These are phyloP conservation scores for Huntiella moniliformis DNA, from an alignment of 2,329 filamentous ascomycete species.

Conservation along the genomic window DNA sequence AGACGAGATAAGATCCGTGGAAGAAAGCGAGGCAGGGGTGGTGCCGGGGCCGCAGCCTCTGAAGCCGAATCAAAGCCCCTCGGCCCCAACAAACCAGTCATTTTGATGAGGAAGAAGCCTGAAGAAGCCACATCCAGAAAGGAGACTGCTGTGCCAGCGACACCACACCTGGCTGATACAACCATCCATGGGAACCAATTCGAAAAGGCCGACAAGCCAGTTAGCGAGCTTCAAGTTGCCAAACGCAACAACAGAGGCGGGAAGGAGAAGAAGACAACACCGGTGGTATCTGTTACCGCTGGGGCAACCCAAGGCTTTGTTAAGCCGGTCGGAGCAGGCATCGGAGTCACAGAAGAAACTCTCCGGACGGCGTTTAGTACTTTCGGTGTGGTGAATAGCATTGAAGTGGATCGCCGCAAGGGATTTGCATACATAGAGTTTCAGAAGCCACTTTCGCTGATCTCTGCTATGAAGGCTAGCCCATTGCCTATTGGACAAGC, in stretches of 20 bases:
- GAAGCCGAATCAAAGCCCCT: constrained; percentile 9
- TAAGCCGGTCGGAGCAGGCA: constrained; percentile 72
- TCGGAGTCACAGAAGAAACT: constrained; percentile 71
- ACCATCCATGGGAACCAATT: too few relatives aligned
- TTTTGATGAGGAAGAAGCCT: constrained; percentile 25
- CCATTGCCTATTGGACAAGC: constrained; percentile 69
- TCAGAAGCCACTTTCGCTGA: constrained; percentile 48
- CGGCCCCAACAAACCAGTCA: constrained; percentile 18
- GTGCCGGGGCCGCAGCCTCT: constrained; percentile 18
- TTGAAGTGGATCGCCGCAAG: constrained; percentile 89
- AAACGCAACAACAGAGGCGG: constrained; percentile 2
- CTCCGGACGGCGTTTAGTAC: constrained; percentile 54
- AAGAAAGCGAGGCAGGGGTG: constrained; percentile 21
- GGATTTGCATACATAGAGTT: constrained; percentile 91
- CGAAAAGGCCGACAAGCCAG: too few relatives aligned
- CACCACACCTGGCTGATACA: too few relatives aligned
- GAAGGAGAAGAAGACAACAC: background rate
- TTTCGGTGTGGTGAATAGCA: constrained; percentile 57
- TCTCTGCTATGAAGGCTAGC: constrained; percentile 64
- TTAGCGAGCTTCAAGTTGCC: too few relatives aligned
- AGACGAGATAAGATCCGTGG: constrained; percentile 8
- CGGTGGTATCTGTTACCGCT: constrained; percentile 18
- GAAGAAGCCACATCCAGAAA: constrained; percentile 12
- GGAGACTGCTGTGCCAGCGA: too few relatives aligned
- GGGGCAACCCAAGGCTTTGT: constrained; percentile 52